Evolutionary conservation across 1,284 basidiomycete species (phyloP).

Genomic region (Trichosporon inkin): DNA sequence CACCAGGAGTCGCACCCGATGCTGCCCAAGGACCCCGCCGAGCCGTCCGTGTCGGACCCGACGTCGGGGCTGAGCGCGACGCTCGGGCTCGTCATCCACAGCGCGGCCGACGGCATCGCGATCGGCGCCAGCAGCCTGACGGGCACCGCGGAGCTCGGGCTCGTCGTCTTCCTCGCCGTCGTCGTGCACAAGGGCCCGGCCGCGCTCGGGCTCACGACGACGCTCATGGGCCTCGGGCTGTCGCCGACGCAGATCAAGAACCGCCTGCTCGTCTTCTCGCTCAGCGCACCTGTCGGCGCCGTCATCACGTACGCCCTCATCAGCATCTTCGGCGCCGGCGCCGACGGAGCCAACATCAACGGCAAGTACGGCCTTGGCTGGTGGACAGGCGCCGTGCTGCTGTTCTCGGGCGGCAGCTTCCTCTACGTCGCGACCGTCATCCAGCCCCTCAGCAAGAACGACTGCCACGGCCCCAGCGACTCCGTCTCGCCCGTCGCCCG

Average conservation of each 20-base stretch:
- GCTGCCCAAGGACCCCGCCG: conserved; percentile 16
- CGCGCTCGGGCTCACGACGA: conserved; percentile 73
- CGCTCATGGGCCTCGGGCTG: conserved; percentile 69
- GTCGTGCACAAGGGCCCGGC: conserved; percentile 88
- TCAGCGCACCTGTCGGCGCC: conserved; percentile 72
- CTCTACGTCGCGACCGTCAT: conserved; percentile 89
- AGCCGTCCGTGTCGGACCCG: conserved; percentile 18
- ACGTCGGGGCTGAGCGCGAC: conserved; percentile 62
- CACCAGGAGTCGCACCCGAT: conserved; percentile 12
- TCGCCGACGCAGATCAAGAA: conserved; percentile 64
- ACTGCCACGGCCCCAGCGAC: neutral
- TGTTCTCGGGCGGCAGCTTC: conserved; percentile 74
- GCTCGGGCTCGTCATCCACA: conserved; percentile 77
- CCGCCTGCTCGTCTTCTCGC: conserved; percentile 70
- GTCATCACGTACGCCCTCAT: conserved; percentile 65
- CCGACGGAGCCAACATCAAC: neutral
- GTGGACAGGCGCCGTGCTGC: conserved; percentile 61
- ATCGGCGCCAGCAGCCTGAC: conserved; percentile 62
- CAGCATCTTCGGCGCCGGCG: conserved; percentile 54
- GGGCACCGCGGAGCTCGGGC: conserved; percentile 55
- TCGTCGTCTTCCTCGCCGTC: conserved; percentile 81
- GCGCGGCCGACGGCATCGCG: conserved; percentile 82
- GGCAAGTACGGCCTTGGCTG: conserved; percentile 36
- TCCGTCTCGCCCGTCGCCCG: conserved; percentile 48
- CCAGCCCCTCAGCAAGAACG: conserved; percentile 57